Percentiles rank a stretch among this genome's conserved stretches.
Evolutionary conservation across 768 basidiomycete genomes (phyloP).

Genomic region (Amanita polypyramis): DNA sequence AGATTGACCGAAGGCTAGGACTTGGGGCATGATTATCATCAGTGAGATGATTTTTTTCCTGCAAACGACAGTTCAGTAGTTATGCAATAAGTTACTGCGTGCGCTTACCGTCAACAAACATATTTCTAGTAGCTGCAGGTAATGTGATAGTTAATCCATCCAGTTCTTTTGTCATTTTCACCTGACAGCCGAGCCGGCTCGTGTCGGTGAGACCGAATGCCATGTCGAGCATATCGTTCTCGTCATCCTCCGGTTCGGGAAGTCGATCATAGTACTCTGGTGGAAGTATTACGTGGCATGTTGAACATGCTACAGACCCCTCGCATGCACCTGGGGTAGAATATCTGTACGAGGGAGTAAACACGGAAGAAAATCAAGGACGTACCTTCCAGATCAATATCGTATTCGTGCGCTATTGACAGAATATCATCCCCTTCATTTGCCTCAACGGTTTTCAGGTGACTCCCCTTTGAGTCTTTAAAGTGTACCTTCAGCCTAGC

Average conservation of each 20-base stretch:
- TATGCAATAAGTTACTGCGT: no score
- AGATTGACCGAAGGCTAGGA: background rate
- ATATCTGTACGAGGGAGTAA: background rate
- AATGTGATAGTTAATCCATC: conserved; percentile 81
- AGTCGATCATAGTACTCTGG: conserved; percentile 76
- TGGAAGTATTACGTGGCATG: conserved; percentile 87
- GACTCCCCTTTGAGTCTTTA: conserved; percentile 75
- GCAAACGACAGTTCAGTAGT: background rate
- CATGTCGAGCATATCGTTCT: conserved; percentile 98
- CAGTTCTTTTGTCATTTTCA: conserved; percentile 66
- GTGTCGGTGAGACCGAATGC: conserved; percentile 96
- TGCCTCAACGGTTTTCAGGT: conserved; percentile 82
- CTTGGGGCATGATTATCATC: background rate
- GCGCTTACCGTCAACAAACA: conserved; percentile 86
- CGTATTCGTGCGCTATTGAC: conserved; percentile 87
- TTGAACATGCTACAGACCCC: conserved; percentile 93
- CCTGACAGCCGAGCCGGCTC: conserved; percentile 72
- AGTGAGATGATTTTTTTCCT: conserved; percentile 8
- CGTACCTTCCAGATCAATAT: conserved; percentile 91
- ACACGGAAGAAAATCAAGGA: conserved; percentile 5
- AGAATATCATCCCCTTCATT: conserved; percentile 93
- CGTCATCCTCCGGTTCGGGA: conserved; percentile 93
- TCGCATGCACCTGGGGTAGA: conserved; percentile 78
- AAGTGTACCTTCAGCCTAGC: conserved; percentile 85
- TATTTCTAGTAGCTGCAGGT: conserved; percentile 89